These are phyloP conservation scores for Salix purpurea DNA, from an alignment of 345 rosid genomes.

Conservation along the genomic window DNA sequence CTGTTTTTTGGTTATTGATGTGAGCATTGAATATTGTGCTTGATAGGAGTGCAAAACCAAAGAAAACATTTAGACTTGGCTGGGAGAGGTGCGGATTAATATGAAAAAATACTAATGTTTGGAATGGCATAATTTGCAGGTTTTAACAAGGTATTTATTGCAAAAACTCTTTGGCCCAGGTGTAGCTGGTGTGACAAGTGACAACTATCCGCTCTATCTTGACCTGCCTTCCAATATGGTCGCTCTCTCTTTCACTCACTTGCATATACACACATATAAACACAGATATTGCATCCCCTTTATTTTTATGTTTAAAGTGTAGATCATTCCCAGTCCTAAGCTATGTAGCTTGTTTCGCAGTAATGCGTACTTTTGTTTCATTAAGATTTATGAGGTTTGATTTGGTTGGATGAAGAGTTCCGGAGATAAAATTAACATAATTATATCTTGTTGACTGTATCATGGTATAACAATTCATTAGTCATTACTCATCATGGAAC, in stretches of 20 bases:
- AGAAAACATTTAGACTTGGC: no score
- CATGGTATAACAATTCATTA: neutral
- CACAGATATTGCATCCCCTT: neutral
- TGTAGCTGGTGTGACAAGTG: slow-evolving; percentile 56
- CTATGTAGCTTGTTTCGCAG: neutral
- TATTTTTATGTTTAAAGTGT: neutral
- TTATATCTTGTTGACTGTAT: no score
- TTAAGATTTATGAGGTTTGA: neutral
- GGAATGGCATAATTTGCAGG: slow-evolving; percentile 38
- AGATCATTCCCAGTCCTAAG: neutral
- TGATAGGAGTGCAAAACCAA: neutral
- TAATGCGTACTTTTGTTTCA: neutral
- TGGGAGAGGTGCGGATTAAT: neutral
- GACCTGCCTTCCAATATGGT: slow-evolving; percentile 95
- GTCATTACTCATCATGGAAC: neutral
- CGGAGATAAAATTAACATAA: neutral
- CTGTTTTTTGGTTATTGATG: neutral
- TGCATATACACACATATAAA: neutral
- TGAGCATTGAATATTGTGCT: neutral
- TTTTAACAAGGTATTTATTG: slow-evolving; percentile 64
- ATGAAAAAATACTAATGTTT: neutral
- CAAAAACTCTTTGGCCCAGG: slow-evolving; percentile 75
- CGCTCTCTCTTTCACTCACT: slow-evolving; percentile 5
- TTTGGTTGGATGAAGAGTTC: neutral
- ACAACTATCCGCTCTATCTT: slow-evolving; percentile 52